Evolutionary conservation across 2,329 filamentous ascomycete species (phyloP).

Genomic region (Cladosporium sphaerospermum): DNA sequence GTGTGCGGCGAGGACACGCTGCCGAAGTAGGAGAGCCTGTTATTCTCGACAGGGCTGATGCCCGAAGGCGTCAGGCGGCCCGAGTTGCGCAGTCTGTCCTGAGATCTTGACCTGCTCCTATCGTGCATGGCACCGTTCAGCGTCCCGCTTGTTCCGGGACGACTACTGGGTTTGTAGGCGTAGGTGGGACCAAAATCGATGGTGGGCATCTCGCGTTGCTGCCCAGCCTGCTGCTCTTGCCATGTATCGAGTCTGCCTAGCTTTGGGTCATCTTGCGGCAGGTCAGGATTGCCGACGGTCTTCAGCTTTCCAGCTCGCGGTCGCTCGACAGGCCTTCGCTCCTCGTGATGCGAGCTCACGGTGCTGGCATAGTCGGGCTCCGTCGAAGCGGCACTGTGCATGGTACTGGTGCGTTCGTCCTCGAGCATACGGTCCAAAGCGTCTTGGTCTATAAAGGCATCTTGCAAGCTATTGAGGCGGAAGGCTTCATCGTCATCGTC

Average conservation of each 20-base stretch:
- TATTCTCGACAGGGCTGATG: constrained; percentile 21
- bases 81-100: constrained; percentile 16
- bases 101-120: constrained; percentile 20
- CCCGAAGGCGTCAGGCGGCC: constrained; percentile 12
- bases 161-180: constrained; percentile 55
- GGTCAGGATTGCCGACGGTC: constrained; percentile 58
- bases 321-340: constrained; percentile 51
- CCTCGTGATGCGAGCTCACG: constrained; percentile 36
- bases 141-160: constrained; percentile 51
- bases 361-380: constrained; percentile 74
- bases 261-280: constrained; percentile 38
- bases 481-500: neutral
- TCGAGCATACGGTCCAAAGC: constrained; percentile 34
- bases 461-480: constrained; percentile 18
- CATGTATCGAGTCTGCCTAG: constrained; percentile 27
- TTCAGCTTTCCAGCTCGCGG: constrained; percentile 75
- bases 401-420: constrained; percentile 22
- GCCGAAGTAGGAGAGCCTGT: constrained; percentile 31
- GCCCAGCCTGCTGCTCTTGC: constrained; percentile 28
- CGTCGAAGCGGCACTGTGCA: constrained; percentile 51
- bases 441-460: constrained; percentile 38
- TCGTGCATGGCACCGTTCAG: constrained; percentile 34
- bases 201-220: constrained; percentile 56
- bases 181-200: constrained; percentile 84
- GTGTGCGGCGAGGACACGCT: constrained; percentile 10